Evolutionary conservation across 805 yeast genomes (phyloP).

Genomic region (Wickerhamiella azymoides): DNA sequence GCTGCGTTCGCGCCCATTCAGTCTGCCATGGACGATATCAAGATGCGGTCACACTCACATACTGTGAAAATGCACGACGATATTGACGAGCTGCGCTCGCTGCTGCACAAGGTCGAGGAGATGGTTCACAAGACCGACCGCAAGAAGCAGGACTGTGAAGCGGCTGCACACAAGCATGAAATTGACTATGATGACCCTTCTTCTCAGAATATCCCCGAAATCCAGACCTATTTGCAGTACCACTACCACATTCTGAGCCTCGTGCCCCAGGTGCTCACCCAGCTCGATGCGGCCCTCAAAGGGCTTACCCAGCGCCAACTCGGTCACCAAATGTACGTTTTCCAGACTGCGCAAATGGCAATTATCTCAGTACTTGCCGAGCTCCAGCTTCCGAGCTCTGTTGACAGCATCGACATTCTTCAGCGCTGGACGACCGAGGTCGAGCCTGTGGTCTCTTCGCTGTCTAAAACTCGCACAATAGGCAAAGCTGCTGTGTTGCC

Average conservation of each 20-base stretch:
- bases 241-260: conserved; percentile 3
- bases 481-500: conserved; percentile 1
- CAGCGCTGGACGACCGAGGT: conserved; percentile 3
- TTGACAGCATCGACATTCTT: not conserved
- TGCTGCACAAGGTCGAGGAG: not conserved
- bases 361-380: not conserved
- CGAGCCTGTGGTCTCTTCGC: not conserved
- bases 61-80: not conserved
- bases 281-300: not conserved
- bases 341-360: not conserved
- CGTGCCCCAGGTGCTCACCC: conserved; percentile 3
- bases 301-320: not conserved
- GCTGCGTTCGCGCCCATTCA: not conserved
- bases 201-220: not conserved
- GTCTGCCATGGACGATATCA: not conserved
- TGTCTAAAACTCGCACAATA: not conserved
- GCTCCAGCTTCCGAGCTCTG: not conserved
- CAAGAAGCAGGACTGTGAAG: conserved; percentile 6
- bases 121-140: conserved; percentile 2
- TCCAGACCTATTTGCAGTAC: conserved; percentile 1
- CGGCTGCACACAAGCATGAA: not conserved
- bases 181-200: conserved; percentile 3
- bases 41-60: not conserved
- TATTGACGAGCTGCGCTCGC: not conserved
- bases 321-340: not conserved